These are phyloP conservation scores for Brettanomyces bruxellensis DNA, from an alignment of 805 yeast species.

Conservation along the genomic window DNA sequence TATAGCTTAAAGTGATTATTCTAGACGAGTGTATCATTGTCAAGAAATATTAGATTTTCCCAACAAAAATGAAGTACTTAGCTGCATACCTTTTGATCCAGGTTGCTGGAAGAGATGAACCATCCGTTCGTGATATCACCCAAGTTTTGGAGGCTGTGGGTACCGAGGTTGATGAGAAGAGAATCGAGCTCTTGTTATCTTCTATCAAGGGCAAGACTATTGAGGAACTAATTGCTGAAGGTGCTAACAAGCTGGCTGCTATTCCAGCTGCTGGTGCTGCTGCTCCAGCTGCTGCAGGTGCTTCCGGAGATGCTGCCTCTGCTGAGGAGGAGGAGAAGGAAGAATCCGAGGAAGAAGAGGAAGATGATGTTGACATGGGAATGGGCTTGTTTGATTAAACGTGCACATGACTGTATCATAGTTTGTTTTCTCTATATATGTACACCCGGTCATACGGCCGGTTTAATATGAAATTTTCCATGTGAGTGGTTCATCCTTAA, in stretches of 20 bases:
- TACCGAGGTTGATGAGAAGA: constrained; percentile 87
- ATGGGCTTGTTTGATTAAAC: constrained; percentile 43
- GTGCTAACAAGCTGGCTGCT: constrained; percentile 92
- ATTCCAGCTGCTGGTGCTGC: constrained; percentile 99
- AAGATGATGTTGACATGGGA: constrained; percentile 46
- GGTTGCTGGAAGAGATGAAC: constrained; percentile 93
- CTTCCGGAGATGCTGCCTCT: constrained; percentile 65
- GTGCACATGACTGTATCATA: no score
- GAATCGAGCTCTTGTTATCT: constrained; percentile 68
- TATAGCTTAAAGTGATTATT: constrained; percentile 72
- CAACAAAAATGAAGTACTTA: constrained; percentile 73
- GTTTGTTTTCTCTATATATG: no score
- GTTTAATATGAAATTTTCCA: no score
- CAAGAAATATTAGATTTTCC: not conserved
- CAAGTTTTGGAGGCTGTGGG: constrained; percentile 89
- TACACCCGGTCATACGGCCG: no score
- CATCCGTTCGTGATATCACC: constrained; percentile 88
- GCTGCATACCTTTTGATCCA: constrained; percentile 98
- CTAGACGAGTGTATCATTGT: constrained; percentile 23
- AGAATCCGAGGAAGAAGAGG: constrained; percentile 55
- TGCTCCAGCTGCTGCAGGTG: constrained; percentile 63
- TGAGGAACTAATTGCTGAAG: constrained; percentile 86
- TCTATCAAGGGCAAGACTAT: constrained; percentile 92
- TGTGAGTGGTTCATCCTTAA: no score
- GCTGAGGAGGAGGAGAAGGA: constrained; percentile 66